Percentiles rank a stretch among this genome's conserved stretches.
These are phyloP conservation scores for Vararia minispora DNA, from an alignment of 768 basidiomycete genomes.

Conservation along the genomic window DNA sequence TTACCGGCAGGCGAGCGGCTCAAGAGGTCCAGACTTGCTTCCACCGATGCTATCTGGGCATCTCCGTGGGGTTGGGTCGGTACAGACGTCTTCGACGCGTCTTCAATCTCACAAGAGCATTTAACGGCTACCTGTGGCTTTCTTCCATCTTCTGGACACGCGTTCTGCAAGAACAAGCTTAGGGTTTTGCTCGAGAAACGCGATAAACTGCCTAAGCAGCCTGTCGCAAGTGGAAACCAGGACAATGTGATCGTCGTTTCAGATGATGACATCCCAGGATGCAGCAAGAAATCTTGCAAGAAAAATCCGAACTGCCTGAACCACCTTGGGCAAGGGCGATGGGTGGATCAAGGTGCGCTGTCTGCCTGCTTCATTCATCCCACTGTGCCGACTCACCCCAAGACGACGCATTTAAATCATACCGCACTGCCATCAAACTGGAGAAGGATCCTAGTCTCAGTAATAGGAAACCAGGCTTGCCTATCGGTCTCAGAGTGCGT, in stretches of 20 bases:
- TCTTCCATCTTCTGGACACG: constrained; percentile 34
- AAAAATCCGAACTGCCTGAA: constrained; percentile 80
- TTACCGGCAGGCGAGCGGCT: constrained; percentile 52
- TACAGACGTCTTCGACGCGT: constrained; percentile 42
- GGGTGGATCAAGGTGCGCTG: constrained; percentile 64
- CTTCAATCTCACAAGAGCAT: constrained; percentile 59
- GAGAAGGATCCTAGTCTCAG: constrained; percentile 8
- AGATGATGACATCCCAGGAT: constrained; percentile 48
- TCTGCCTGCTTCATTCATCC: too few species aligned
- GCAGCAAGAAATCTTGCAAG: constrained; percentile 56
- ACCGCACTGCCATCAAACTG: constrained; percentile 6
- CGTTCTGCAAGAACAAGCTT: constrained; percentile 52
- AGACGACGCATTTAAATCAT: constrained; percentile 19
- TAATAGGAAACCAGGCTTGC: constrained; percentile 19
- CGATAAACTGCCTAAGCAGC: constrained; percentile 12
- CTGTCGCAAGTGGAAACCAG: constrained; percentile 28
- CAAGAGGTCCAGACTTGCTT: constrained; percentile 43
- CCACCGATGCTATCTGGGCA: constrained; percentile 20
- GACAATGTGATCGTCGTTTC: constrained; percentile 62
- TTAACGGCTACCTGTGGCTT: constrained; percentile 59
- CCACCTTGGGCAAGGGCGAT: constrained; percentile 73
- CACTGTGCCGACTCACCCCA: constrained; percentile 3
- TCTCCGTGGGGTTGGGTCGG: constrained; percentile 78
- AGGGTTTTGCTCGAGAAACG: constrained; percentile 16
- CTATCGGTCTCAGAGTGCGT: constrained; percentile 69